Conservation (phyloP, 2,329 filamentous ascomycete species). For the Cladosporium oxysporum region DNA sequence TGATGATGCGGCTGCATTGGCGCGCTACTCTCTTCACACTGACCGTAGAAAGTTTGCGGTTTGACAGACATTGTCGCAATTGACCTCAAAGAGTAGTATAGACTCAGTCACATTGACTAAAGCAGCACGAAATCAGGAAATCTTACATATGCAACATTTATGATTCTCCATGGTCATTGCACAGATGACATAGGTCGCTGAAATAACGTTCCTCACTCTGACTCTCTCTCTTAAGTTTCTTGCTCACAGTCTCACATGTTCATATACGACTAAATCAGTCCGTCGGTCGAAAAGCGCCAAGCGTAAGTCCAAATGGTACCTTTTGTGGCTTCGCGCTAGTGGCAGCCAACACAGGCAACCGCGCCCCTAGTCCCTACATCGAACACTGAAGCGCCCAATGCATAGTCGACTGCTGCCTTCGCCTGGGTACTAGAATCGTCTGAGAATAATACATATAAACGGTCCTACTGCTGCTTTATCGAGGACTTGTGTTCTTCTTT, state of each 20-base stretch:
- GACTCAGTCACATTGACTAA: not conserved
- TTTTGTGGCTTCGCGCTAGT: not conserved
- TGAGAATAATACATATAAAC: not conserved
- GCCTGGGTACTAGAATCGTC: not conserved
- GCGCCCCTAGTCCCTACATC: not conserved
- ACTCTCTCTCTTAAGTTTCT: too few relatives aligned
- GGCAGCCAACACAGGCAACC: not conserved
- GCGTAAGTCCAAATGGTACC: too few relatives aligned
- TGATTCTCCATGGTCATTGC: too few relatives aligned
- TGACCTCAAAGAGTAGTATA: not conserved
- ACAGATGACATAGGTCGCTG: too few relatives aligned
- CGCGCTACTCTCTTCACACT: not conserved
- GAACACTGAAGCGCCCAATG: not conserved
- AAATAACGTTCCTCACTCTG: too few relatives aligned
- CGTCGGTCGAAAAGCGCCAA: too few relatives aligned
- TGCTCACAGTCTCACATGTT: too few relatives aligned
- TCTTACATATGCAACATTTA: too few relatives aligned
- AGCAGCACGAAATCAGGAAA: not conserved
- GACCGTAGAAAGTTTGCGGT: not conserved
- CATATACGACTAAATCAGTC: too few relatives aligned
- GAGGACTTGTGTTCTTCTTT: not conserved
- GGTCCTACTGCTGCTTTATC: not conserved
- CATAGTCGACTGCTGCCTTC: not conserved
- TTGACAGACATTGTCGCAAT: not conserved
- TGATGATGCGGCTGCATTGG: not conserved